These are phyloP conservation scores for Fusarium armeniacum DNA, from an alignment of 2,329 filamentous ascomycete genomes.

Conservation along the genomic window DNA sequence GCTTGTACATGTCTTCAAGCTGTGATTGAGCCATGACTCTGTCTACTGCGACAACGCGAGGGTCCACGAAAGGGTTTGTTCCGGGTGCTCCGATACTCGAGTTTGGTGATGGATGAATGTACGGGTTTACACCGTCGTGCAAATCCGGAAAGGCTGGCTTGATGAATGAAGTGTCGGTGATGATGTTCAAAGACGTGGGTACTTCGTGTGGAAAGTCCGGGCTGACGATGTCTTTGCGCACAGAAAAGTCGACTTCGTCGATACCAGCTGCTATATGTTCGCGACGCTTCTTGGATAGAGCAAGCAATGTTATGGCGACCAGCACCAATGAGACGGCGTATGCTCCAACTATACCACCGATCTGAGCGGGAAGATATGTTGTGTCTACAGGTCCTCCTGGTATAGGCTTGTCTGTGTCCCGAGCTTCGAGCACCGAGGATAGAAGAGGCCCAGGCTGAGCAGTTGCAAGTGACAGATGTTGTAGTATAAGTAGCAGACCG, in stretches of 20 bases:
- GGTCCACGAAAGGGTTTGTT: constrained; percentile 80
- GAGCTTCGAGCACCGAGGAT: constrained; percentile 44
- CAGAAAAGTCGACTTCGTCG: constrained; percentile 63
- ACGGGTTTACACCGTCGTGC: constrained; percentile 54
- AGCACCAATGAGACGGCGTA: constrained; percentile 84
- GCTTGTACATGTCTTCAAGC: constrained; percentile 90
- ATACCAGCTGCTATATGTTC: constrained; percentile 66
- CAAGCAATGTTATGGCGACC: constrained; percentile 75
- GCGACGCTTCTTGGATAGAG: constrained; percentile 69
- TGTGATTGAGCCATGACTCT: constrained; percentile 82
- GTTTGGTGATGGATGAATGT: constrained; percentile 62
- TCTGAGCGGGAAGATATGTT: constrained; percentile 80
- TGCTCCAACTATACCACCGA: constrained; percentile 85
- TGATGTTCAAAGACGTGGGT: constrained; percentile 33
- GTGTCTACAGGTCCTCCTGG: constrained; percentile 71
- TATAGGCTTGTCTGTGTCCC: constrained; percentile 68
- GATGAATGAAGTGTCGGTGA: constrained; percentile 49
- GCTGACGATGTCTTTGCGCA: constrained; percentile 42
- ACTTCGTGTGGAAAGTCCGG: constrained; percentile 43
- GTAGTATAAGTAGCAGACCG: constrained; percentile 46
- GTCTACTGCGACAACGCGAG: constrained; percentile 80
- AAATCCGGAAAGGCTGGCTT: constrained; percentile 65
- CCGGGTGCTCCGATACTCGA: constrained; percentile 66
- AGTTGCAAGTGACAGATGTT: constrained; percentile 47
- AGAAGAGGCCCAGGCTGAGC: constrained; percentile 52